These are phyloP conservation scores for Xerophyta viscosa DNA, from an alignment of 106 monocot species.

Conservation along the genomic window DNA sequence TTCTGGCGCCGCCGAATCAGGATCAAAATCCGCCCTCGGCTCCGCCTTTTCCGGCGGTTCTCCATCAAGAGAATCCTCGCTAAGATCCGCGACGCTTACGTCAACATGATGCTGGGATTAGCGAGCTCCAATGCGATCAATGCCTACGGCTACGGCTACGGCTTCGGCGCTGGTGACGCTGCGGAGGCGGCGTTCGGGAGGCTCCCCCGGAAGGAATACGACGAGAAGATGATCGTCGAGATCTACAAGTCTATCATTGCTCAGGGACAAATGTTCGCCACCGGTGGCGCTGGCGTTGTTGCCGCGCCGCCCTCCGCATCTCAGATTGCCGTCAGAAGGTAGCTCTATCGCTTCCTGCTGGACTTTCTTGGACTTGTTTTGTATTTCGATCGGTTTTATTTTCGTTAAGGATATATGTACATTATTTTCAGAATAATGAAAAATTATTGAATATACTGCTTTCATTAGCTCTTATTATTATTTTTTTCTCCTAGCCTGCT, in stretches of 20 bases:
- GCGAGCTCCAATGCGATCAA: slow-evolving; percentile 13
- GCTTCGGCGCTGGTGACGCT: slow-evolving; percentile 10
- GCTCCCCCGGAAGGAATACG: slow-evolving; percentile 41
- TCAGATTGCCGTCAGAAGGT: no score
- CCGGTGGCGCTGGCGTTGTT: neutral
- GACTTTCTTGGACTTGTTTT: no score
- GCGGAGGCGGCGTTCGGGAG: slow-evolving; percentile 6
- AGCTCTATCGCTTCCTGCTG: no score
- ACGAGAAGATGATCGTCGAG: slow-evolving; percentile 46
- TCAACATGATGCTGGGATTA: slow-evolving; percentile 50
- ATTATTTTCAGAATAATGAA: no score
- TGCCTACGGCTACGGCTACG: slow-evolving; percentile 11
- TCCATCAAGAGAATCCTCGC: slow-evolving; percentile 25
- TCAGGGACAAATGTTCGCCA: slow-evolving; percentile 19
- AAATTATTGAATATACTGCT: no score
- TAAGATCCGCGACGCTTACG: slow-evolving; percentile 52
- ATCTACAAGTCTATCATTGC: slow-evolving; percentile 40
- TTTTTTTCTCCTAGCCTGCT: no score
- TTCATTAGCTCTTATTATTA: no score
- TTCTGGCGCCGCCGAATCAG: slow-evolving; percentile 25
- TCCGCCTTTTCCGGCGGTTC: slow-evolving; percentile 16
- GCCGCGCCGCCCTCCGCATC: neutral
- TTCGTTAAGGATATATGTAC: no score
- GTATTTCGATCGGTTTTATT: no score
- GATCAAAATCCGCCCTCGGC: slow-evolving; percentile 11